Percentiles rank a stretch among this genome's conserved stretches.
Conservation (phyloP, 75 land plant genomes). For the Azolla pinnata region DNA sequence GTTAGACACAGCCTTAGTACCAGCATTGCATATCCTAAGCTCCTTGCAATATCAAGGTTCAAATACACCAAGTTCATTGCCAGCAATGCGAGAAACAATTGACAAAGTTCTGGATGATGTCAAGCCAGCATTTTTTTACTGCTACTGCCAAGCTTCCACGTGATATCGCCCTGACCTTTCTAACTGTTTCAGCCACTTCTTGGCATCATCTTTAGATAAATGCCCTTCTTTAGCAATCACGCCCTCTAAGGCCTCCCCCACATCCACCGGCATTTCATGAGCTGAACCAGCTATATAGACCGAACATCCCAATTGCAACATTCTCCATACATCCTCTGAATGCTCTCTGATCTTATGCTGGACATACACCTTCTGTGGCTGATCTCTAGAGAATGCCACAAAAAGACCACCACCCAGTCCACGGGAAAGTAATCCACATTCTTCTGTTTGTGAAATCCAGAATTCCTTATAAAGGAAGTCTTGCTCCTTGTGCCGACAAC, state of each 20-base stretch:
- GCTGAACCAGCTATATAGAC: slow-evolving; percentile 81
- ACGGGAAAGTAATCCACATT: slow-evolving; percentile 50
- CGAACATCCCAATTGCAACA: slow-evolving; percentile 50
- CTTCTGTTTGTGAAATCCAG: slow-evolving; percentile 54
- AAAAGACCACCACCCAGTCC: slow-evolving; percentile 73
- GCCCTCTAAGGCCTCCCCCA: slow-evolving; percentile 46
- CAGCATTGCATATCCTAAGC: too few relatives aligned
- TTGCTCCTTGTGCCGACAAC: slow-evolving; percentile 54
- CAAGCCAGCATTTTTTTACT: neutral
- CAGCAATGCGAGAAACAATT: too few relatives aligned
- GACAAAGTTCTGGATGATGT: too few relatives aligned
- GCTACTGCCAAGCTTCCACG: slow-evolving; percentile 66
- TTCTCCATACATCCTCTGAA: slow-evolving; percentile 48
- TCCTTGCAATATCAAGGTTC: too few relatives aligned
- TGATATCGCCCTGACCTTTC: slow-evolving; percentile 61
- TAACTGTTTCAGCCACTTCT: slow-evolving; percentile 43
- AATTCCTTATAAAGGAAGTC: slow-evolving; percentile 75
- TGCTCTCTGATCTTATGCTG: slow-evolving; percentile 84
- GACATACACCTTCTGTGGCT: slow-evolving; percentile 77
- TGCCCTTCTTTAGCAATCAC: slow-evolving; percentile 45
- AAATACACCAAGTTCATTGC: too few relatives aligned
- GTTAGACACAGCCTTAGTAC: too few relatives aligned
- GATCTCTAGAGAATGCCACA: slow-evolving; percentile 90
- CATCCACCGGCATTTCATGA: slow-evolving; percentile 86
- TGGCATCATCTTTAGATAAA: slow-evolving; percentile 41